phyloP scores from a whole-genome alignment of 371 early-diverging fungal genomes.

The Mortierella sp. region DNA sequence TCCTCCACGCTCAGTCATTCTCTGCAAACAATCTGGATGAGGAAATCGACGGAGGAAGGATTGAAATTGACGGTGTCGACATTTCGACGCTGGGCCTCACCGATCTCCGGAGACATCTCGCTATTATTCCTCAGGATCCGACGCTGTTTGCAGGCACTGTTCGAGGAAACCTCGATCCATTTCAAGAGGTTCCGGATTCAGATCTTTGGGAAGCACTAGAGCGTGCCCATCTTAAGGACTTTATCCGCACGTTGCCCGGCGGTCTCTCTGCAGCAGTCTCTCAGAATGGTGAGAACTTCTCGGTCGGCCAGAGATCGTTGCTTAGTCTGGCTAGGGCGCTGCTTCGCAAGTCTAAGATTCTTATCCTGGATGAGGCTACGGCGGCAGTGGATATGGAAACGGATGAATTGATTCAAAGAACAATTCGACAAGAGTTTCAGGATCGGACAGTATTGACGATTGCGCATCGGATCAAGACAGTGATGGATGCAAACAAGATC shows the following conservation, averaged over 20 bases:
- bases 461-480: conserved; percentile 86
- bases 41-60: conserved; percentile 63
- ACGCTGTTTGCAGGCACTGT: conserved; percentile 75
- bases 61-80: conserved; percentile 76
- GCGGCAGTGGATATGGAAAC: conserved; percentile 83
- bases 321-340: conserved; percentile 90
- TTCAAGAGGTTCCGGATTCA: conserved; percentile 66
- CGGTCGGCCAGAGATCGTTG: conserved; percentile 90
- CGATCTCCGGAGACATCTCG: conserved; percentile 75
- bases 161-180: conserved; percentile 76
- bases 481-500: conserved; percentile 92
- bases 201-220: conserved; percentile 76
- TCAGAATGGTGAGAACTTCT: conserved; percentile 82
- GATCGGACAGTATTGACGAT: conserved; percentile 77
- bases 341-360: conserved; percentile 74
- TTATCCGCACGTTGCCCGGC: conserved; percentile 49
- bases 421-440: conserved; percentile 80
- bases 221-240: conserved; percentile 70
- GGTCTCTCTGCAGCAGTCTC: conserved; percentile 64
- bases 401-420: conserved; percentile 82
- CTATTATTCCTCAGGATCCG: conserved; percentile 85
- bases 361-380: conserved; percentile 91
- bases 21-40: conserved; percentile 25
- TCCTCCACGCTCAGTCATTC: not conserved
- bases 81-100: conserved; percentile 68